Evolutionary conservation across 768 basidiomycete species (phyloP), one percentile per base, ranked within the genome.

Genomic region (Pilatotrama ljubarskyi): DNA sequence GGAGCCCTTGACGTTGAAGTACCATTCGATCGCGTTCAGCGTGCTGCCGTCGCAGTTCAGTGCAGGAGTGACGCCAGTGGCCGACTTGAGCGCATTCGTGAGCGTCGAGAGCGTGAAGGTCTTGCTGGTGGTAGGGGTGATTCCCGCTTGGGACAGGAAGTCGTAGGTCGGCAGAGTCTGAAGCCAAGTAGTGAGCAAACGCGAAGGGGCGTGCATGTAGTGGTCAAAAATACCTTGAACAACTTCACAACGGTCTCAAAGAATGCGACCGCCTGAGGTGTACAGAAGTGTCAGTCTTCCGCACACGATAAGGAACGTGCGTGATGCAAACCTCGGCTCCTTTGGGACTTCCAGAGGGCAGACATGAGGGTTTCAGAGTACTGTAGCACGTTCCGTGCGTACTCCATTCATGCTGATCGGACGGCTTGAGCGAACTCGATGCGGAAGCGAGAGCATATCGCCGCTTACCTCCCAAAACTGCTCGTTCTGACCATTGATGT

Each of bases 81-180:
- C 84, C 11, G 73, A 55, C 69, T 81, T 76, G 48, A 91, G 74
- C 2, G 87, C 89, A 37, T 78, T 68, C 11, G 78, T 77, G 46
- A 91, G 68, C 10, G 77, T 68, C 14, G 82, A 74, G 17, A 89
- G 78, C 0, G 83, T 83, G 70, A 84, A 85, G 0, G 88, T 89
- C 64, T 73, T 69, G 60, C 72, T 76, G 2, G 76, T 73, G n/a
- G 80, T 81, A 13, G 93, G 93, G 3, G 81, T 83, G 65, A 94
- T 93, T 24, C 90, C 90, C n/a, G 80, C 85, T 20, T 80, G 74
- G 14, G 77, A 74, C 40, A 94, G 84, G 83, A 83, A 91, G 15
- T 81, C 77, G 71, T 84, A 91, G 2, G 92, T 92, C 0, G 90
- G 88, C 24, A 93, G 82, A 9, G 79, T 78, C 82, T 82, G 64